Base-by-base conservation (phyloP, 2,329 filamentous ascomycete genomes). In the Cryphonectria parasitica region DNA sequence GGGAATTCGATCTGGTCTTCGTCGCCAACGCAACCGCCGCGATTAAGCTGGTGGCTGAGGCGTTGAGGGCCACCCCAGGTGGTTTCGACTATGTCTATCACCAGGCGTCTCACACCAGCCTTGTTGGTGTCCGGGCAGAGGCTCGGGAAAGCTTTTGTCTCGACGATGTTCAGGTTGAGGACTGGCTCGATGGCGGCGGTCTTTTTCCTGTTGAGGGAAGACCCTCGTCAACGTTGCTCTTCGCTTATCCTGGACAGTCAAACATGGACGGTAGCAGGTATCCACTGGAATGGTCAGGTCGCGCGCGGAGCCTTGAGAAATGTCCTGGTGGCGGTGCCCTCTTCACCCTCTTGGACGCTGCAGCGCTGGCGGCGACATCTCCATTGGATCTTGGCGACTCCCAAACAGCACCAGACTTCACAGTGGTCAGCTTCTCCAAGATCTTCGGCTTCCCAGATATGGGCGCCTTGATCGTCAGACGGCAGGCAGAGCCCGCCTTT, bases 391-490 rank as follows among this genome's bases (percentile, higher is more conserved):
- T 98, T 2, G 84, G 88, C 69, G 82, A 92, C 74, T 75, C 85
- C 0, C 82, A 83, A 0, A 78, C 81, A 0, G 89, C 91, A 0
- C 92, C 95, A 0, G 95, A 98, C 78, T 98, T 98, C 74, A 91
- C 89, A 0, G 92, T 93, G 0, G 77, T 98, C 58, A 98, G 95
- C 79, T 90, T 98, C 74, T 97, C 98, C 83, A 99, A 98, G 79
- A 95, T 98, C n/a, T 98, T 98, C 79, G 95, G 96, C 1, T 98
- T 98, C 74, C 95, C 95, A 0, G 93, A 98, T 78, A 84, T 98
- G 1, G 95, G 95, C 1, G 94, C 91, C 1, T 82, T 99, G 70
- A 89, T 98, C 41, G 89, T 98, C 17, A 89, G 92, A 58, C 94
- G 93, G 75, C 85, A 88, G 43, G 88, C 92, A 17, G 89, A 88